A percentile compares a stretch with the other conserved stretches of the same genome.
phyloP scores from a whole-genome alignment of 345 rosid species.

The Laguncularia racemosa region DNA sequence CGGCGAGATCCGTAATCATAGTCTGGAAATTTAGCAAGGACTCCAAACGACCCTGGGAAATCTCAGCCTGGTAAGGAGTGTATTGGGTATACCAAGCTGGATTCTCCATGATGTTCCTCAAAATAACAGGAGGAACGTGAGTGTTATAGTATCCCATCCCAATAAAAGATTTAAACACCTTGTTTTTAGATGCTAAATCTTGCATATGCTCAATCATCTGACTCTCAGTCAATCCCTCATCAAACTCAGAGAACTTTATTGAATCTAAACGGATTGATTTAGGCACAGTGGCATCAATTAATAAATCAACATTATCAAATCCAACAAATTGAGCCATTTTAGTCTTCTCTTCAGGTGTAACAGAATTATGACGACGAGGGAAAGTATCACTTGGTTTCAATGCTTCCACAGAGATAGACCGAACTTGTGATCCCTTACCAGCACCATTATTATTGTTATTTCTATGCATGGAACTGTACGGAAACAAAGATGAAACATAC shows the following conservation, averaged over 20 bases:
- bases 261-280: constrained; percentile 85
- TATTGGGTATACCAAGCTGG: constrained; percentile 99
- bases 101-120: constrained; percentile 94
- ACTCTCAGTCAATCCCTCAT: constrained; percentile 79
- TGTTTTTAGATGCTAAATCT: constrained; percentile 66
- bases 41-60: constrained; percentile 89
- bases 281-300: constrained; percentile 89
- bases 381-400: constrained; percentile 69
- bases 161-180: constrained; percentile 73
- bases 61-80: constrained; percentile 98
- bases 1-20: constrained; percentile 79
- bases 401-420: constrained; percentile 69
- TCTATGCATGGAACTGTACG: constrained; percentile 26
- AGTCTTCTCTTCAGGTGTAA: constrained; percentile 76
- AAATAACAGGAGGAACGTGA: constrained; percentile 79
- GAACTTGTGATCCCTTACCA: constrained; percentile 31
- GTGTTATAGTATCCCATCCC: constrained; percentile 98
- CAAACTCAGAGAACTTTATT: constrained; percentile 83
- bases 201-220: constrained; percentile 84
- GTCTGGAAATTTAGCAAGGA: constrained; percentile 90
- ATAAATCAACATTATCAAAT: constrained; percentile 54
- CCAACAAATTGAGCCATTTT: constrained; percentile 75
- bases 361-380: constrained; percentile 94
- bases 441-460: constrained; percentile 20
- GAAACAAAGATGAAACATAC: constrained; percentile 65